Base-by-base conservation (phyloP, 2,329 filamentous ascomycete genomes). In the Pseudophaeomoniella oleicola region DNA sequence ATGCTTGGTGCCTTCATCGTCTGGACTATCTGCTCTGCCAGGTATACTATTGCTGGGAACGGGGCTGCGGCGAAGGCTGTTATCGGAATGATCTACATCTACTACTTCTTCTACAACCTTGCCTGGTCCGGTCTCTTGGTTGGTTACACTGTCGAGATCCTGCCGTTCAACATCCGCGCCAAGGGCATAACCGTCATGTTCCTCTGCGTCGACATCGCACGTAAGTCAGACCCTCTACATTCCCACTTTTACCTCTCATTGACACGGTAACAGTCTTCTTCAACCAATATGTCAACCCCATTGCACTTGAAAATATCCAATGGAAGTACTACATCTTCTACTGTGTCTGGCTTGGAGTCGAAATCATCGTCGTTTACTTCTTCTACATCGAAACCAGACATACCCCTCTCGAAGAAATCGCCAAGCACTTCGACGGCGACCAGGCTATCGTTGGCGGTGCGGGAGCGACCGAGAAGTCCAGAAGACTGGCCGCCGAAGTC, bases 381-480 rank as follows among this genome's bases (percentile, higher is more conserved):
- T 55, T 49, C 43, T 59, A 55, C 37, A 37, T 45, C 10, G 43
- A 84, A 60, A 83, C 78, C 13, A 75, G 72, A 48, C 77, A 78
- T 3, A 74, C 75, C 0, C 81, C 77, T 2, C 71, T 83, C 1
- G 78, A 82, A 52, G 75, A 81, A 51, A 69, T 81, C 42, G 72
- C 77, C 33, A 70, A 71, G 48, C 79, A 82, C 52, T 82, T 83
- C 47, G 78, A 82, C 46, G 78, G 75, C 29, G 69, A 75, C 17
- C 61, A 69, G 19, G 72, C 70, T 14, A 38, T 44, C 17, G 65
- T 72, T 10, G 68, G 22, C 6, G 22, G 22, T n/a, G 22, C 22
- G n/a, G 22, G 22, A 9, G 22, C 22, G n/a, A 27, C 22, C 9
- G 22, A 27, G n/a, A 27, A 27, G 22, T 27, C 22, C n/a, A 6